Conservation (phyloP, 2,329 filamentous ascomycete species). For the Zymoseptoria passerinii region DNA sequence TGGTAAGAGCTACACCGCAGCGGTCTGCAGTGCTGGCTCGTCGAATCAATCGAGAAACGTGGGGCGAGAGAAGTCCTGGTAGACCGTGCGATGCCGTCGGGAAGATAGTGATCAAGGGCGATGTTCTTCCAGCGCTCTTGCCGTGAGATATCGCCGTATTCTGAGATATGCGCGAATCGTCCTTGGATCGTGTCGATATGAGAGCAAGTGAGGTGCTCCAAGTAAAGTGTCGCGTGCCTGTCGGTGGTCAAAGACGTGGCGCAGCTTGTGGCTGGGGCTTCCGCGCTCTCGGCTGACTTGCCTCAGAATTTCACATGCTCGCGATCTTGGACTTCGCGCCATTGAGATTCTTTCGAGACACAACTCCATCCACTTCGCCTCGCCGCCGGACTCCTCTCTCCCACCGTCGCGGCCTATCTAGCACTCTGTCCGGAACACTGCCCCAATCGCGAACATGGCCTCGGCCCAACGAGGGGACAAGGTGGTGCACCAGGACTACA, state of each 20-base stretch:
- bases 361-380: background rate
- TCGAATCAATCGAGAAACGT: slow-evolving; percentile 4
- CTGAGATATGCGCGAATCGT: background rate
- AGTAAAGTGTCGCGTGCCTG: background rate
- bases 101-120: background rate
- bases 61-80: background rate
- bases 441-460: slow-evolving; percentile 14
- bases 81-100: background rate
- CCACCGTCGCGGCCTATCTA: background rate
- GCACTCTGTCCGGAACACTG: background rate
- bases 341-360: background rate
- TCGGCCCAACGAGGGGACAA: slow-evolving; percentile 24
- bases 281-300: background rate
- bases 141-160: background rate
- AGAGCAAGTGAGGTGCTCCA: background rate
- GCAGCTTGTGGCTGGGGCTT: background rate
- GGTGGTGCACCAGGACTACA: slow-evolving; percentile 82
- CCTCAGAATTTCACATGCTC: background rate
- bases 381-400: background rate
- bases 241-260: background rate
- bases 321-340: background rate
- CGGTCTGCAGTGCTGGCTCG: background rate
- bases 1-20: background rate
- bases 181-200: background rate
- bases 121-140: background rate